Base-by-base conservation (phyloP, 305 asterid species). In the Fraxinus ornus region DNA sequence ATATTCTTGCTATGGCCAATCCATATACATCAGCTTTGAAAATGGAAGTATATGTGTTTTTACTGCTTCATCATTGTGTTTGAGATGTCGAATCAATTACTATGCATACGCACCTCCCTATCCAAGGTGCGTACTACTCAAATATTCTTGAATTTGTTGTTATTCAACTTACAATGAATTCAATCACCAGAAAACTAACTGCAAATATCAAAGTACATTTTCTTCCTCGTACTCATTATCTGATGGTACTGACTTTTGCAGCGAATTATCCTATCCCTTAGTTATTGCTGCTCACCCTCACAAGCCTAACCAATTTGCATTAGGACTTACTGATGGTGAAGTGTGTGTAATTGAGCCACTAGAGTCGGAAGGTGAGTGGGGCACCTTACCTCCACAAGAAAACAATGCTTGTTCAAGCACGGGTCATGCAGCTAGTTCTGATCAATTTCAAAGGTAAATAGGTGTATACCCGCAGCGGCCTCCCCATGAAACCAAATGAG, bases 331-430 rank as follows among this genome's bases (percentile, higher is more conserved):
- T 3, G 90, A 87, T 78, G 91, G 91, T 80, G 89, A 87, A 77
- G 84, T 89, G 39, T 75, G 84, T 60, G 88, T 89, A 72, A 78
- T 89, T 3, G 91, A 89, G 83, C 91, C 91, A 0, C 78, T 60
- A 26, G 90, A 89, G 79, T 81, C 88, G 26, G 91, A 89, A 80
- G 91, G 87, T 64, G 87, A 89, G 83, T 89, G 91, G 91, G 91
- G 91, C 52, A 87, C 85, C 36, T 76, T 81, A 17, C 91, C 91
- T 49, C 90, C 91, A n/a, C 44, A 47, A 17, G 90, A 89, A 85
- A 82, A 85, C 68, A 90, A 88, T 30, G 85, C 80, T 33, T 86
- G 88, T 49, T 85, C 87, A 44, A 85, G 85, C 76, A 72, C 90
- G 79, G 80, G 87, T 74, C 87, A 82, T 81, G 87, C 88, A 36